Base-by-base conservation (phyloP, 2,329 filamentous ascomycete genomes). In the Aspergillus sp. region DNA sequence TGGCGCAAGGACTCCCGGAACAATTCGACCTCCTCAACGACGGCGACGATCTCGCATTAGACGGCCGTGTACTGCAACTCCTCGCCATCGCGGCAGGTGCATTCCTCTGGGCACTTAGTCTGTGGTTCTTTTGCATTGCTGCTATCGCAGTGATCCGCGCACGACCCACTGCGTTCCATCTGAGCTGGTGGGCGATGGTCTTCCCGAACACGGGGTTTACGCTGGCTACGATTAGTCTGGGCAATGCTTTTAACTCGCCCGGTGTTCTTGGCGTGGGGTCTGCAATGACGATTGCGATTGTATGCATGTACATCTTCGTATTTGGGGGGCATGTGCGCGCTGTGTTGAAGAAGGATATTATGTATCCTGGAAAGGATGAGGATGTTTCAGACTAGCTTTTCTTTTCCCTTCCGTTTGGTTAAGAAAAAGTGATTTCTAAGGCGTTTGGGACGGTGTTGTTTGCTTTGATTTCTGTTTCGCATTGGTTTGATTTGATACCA, bases 121-220 rank as follows among this genome's bases (percentile, higher is more conserved):
- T 79, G 49, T 80, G 76, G 76, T 79, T 80, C 63, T 80, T 80
- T 58, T 71, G 69, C 46, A 73, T 79, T 38, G 74, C 73, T 2
- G 59, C 70, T 15, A 61, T 78, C 27, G 74, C 76, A 2, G 72
- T 78, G 1, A 43, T 73, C 45, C 67, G 55, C 15, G 64, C 69
- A 20, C 30, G 67, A 13, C 63, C 68, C 10, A 78, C 76, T 60
- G 55, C 54, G 1, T 79, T 78, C 60, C 71, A 74, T 6, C 60
- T 78, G 22, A 72, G 66, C 60, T 85, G 81, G 81, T 83, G 79
- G 74, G 79, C 80, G 5, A 82, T 83, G 62, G 76, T 85, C 30
- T 85, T 85, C 57, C 82, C 82, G 5, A 84, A 85, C 49, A 80
- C 78, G 1, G 82, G 82, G 0, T 77, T 85, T 45, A 80, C 78